These are phyloP conservation scores for Naganishia onofrii DNA, from an alignment of 768 basidiomycete species.

Conservation along the genomic window DNA sequence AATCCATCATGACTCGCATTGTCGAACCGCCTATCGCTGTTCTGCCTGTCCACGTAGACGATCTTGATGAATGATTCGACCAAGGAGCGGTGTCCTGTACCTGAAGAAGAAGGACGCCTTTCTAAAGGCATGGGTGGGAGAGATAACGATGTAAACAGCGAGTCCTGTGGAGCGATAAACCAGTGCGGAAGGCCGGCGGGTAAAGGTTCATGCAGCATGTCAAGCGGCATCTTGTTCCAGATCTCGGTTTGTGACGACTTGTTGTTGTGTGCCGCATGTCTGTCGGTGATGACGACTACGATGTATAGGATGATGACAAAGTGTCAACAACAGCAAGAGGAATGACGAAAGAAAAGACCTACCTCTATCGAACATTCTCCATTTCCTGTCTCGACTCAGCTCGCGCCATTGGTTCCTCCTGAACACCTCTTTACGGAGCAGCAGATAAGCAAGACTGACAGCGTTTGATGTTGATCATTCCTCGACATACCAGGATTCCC, in stretches of 20 bases:
- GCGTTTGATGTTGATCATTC: not conserved
- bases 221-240: constrained; percentile 37
- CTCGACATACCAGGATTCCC: constrained; percentile 31
- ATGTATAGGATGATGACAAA: not conserved
- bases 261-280: constrained; percentile 35
- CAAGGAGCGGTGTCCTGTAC: constrained; percentile 17
- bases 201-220: constrained; percentile 33
- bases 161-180: constrained; percentile 24
- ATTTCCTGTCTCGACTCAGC: constrained; percentile 27
- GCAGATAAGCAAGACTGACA: not conserved
- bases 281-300: constrained; percentile 35
- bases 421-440: constrained; percentile 16
- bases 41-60: constrained; percentile 71
- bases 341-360: not conserved
- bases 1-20: constrained; percentile 59
- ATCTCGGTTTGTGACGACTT: constrained; percentile 21
- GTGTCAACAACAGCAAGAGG: not conserved
- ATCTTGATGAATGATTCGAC: constrained; percentile 50
- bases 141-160: not conserved
- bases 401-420: constrained; percentile 30
- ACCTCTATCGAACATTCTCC: constrained; percentile 36
- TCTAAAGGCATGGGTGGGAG: constrained; percentile 27
- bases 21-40: constrained; percentile 55
- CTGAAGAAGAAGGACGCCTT: constrained; percentile 9
- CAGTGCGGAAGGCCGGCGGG: constrained; percentile 23